Conservation (phyloP, 495 filamentous ascomycete genomes). For the Hypoxylon subgilvum region DNA sequence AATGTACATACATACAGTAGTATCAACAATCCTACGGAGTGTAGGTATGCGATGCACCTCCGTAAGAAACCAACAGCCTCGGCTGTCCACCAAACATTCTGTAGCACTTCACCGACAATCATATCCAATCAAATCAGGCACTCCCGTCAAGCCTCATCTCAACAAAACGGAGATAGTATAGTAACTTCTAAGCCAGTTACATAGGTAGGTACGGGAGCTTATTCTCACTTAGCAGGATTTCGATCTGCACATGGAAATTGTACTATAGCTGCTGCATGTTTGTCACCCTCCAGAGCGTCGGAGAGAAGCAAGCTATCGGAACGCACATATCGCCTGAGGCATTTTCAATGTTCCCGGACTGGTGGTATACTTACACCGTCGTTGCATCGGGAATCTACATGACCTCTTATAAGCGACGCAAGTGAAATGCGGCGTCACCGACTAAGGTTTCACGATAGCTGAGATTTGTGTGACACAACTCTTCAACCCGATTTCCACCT, state of each 20-base stretch:
- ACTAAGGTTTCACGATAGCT: conserved; percentile 4
- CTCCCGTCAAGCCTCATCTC: conserved; percentile 26
- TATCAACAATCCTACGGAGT: conserved; percentile 5
- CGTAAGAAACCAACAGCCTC: conserved; percentile 10
- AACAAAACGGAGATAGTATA: conserved; percentile 22
- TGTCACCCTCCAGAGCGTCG: conserved; percentile 9
- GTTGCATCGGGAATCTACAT: conserved; percentile 20
- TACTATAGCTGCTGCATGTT: conserved; percentile 9
- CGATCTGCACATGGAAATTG: neutral
- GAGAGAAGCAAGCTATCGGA: neutral
- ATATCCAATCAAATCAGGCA: conserved; percentile 27
- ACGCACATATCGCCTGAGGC: conserved; percentile 7
- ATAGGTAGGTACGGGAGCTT: conserved; percentile 8
- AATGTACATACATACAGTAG: no score
- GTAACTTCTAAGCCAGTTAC: conserved; percentile 11
- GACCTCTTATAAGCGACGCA: no score
- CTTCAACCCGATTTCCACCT: no score
- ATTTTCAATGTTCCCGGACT: conserved; percentile 5
- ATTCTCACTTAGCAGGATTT: conserved; percentile 9
- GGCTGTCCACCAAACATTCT: conserved; percentile 8
- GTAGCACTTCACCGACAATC: conserved; percentile 30
- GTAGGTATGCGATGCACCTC: conserved; percentile 23
- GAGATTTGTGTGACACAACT: conserved; percentile 1
- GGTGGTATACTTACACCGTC: neutral
- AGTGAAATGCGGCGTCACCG: conserved; percentile 6